These are phyloP conservation scores for Wickerhamia fluorescens DNA, from an alignment of 805 yeast genomes.

Conservation along the genomic window DNA sequence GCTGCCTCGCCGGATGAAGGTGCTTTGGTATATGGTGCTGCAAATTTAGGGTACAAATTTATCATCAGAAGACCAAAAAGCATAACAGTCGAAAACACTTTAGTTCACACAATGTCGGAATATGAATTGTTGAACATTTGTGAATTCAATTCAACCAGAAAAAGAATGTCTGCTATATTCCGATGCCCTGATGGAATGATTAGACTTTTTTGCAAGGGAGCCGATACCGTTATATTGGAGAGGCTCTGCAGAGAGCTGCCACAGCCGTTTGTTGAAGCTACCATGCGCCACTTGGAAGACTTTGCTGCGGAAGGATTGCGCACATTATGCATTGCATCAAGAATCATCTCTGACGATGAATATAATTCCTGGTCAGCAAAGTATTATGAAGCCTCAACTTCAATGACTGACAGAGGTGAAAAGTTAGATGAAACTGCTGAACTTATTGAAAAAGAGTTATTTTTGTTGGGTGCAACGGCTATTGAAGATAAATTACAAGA, in stretches of 20 bases:
- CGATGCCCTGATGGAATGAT: slow-evolving; percentile 92
- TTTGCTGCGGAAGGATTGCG: slow-evolving; percentile 95
- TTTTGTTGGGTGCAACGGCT: slow-evolving; percentile 92
- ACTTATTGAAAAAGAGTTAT: slow-evolving; percentile 70
- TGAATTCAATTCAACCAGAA: slow-evolving; percentile 95
- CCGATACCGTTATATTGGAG: slow-evolving; percentile 92
- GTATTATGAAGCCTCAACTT: slow-evolving; percentile 76
- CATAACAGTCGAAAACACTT: slow-evolving; percentile 53
- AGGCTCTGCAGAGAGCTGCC: slow-evolving; percentile 54
- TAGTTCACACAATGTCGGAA: slow-evolving; percentile 44
- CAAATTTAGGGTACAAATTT: slow-evolving; percentile 78
- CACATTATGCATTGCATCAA: slow-evolving; percentile 85
- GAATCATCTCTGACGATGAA: slow-evolving; percentile 74
- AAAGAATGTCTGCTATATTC: slow-evolving; percentile 94
- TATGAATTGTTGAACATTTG: slow-evolving; percentile 85
- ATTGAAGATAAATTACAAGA: slow-evolving; percentile 97
- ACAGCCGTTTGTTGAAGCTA: slow-evolving; percentile 77
- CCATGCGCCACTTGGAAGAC: slow-evolving; percentile 84
- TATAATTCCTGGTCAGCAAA: slow-evolving; percentile 60
- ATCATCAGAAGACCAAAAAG: slow-evolving; percentile 78
- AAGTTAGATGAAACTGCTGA: slow-evolving; percentile 87
- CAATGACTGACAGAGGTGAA: slow-evolving; percentile 66
- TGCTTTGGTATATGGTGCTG: slow-evolving; percentile 95
- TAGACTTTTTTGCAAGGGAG: slow-evolving; percentile 90
- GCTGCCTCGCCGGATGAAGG: slow-evolving; percentile 99